Conservation (phyloP, 306 rosid genomes). For the Urtica urens region DNA sequence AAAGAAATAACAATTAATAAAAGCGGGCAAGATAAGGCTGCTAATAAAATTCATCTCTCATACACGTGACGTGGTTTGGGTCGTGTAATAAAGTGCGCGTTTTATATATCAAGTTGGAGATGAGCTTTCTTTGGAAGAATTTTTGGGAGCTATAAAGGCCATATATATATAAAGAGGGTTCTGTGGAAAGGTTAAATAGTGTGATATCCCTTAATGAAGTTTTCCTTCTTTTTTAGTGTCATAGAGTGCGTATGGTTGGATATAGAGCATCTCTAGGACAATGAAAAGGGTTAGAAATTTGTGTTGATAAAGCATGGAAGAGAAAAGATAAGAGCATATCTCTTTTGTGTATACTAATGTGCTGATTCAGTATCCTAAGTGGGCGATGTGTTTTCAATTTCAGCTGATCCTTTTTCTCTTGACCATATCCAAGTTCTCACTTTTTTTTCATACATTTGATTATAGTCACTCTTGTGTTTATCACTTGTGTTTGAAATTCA, state of each 20-base stretch:
- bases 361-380: slow-evolving; percentile 13
- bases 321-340: slow-evolving; percentile 16
- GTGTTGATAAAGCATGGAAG: slow-evolving; percentile 21
- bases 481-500: background rate
- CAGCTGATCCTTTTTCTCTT: background rate
- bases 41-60: background rate
- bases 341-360: slow-evolving; percentile 15
- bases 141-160: slow-evolving; percentile 24
- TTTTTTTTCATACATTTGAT: background rate
- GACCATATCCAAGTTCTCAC: background rate
- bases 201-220: background rate
- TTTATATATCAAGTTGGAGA: too few relatives aligned
- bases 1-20: background rate
- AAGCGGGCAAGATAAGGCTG: slow-evolving; percentile 16
- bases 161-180: slow-evolving; percentile 14
- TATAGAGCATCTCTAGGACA: slow-evolving; percentile 25
- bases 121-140: slow-evolving; percentile 14
- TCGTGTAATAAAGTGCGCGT: slow-evolving; percentile 14
- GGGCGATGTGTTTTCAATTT: background rate
- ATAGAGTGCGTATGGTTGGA: background rate
- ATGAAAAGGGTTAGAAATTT: slow-evolving; percentile 21
- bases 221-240: background rate
- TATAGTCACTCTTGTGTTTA: background rate
- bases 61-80: slow-evolving; percentile 29
- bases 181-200: slow-evolving; percentile 14